Percentiles rank a stretch among this genome's conserved stretches.
Evolutionary conservation across 2,329 filamentous ascomycete genomes (phyloP).

Genomic region (Huntiella decipiens): DNA sequence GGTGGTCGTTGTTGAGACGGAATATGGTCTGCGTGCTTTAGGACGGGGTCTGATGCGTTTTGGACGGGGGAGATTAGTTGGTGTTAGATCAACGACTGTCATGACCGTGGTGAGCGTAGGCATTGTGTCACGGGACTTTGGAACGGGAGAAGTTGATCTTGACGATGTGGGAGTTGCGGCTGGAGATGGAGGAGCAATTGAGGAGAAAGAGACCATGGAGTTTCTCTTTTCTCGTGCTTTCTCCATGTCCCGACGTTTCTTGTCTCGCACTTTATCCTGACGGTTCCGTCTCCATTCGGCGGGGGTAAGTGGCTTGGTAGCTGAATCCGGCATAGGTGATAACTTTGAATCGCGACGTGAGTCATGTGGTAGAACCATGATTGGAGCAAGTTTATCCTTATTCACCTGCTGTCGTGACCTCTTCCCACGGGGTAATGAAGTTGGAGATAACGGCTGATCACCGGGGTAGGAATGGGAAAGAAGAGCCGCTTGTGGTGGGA

Average conservation of each 20-base stretch:
- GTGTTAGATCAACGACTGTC: conserved; percentile 22
- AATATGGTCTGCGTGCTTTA: too few species aligned
- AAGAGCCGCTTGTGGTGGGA: conserved; percentile 9
- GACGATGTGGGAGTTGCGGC: not conserved
- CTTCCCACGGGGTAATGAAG: too few species aligned
- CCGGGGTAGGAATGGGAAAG: not conserved
- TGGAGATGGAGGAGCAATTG: not conserved
- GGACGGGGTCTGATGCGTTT: not conserved
- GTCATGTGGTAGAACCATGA: conserved; percentile 1
- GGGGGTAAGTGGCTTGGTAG: conserved; percentile 1
- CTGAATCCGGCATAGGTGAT: not conserved
- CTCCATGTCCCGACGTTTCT: conserved; percentile 24
- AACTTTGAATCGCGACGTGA: conserved; percentile 4
- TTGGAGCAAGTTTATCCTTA: conserved; percentile 8
- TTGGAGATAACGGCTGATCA: too few species aligned
- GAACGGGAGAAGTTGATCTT: too few species aligned
- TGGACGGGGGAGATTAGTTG: conserved; percentile 8
- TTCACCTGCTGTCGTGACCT: conserved; percentile 8
- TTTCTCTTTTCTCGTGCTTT: conserved; percentile 16
- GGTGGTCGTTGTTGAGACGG: too few species aligned
- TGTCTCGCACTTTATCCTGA: conserved; percentile 21
- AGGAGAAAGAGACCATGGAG: conserved; percentile 2
- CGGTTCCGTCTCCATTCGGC: conserved; percentile 10
- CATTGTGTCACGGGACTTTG: not conserved
- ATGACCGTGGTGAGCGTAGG: conserved; percentile 21